Conservation (phyloP, 345 rosid species). For the thale cress (Arabidopsis thaliana) region TAIR10.1 NC_003070.9:8922501-8923000, state of each 20-base stretch:
- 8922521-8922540: constrained; percentile 7
- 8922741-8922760: constrained; percentile 1
- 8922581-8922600: constrained; percentile 31
- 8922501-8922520: background rate
- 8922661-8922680: background rate
- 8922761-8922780: constrained; percentile 20
- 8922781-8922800: constrained; percentile 4
- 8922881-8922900: constrained; percentile 42
- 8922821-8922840: constrained; percentile 32
- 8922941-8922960: constrained; percentile 17
- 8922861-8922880: constrained; percentile 38
- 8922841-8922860: constrained; percentile 38
- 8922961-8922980: constrained; percentile 12
- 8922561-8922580: constrained; percentile 34
- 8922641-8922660: constrained; percentile 28
- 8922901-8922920: constrained; percentile 28
- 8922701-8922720: constrained; percentile 27
- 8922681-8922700: constrained; percentile 18
- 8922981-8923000: constrained; percentile 23
- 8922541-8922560: constrained; percentile 33
- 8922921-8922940: constrained; percentile 37
- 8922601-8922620: constrained; percentile 31
- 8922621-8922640: constrained; percentile 33
- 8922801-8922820: constrained; percentile 3
- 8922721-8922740: constrained; percentile 35